Evolutionary conservation across 305 asterid genomes (phyloP).

Genomic region (Plantago coronopus): DNA sequence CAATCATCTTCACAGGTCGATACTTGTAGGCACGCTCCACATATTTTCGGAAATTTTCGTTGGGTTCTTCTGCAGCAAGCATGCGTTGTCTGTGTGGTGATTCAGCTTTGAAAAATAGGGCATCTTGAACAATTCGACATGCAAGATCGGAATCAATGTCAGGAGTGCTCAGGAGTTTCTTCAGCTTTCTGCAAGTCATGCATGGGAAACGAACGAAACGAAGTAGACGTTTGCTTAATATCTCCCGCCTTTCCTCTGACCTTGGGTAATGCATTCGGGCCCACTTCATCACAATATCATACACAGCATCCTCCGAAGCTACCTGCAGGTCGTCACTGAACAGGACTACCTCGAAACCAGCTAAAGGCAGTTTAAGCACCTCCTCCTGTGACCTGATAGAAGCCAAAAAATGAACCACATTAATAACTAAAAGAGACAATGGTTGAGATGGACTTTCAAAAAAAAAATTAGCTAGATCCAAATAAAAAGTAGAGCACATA

Average conservation of each 20-base stretch:
- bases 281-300: slow-evolving; percentile 70
- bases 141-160: slow-evolving; percentile 61
- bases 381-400: slow-evolving; percentile 60
- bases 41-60: slow-evolving; percentile 32
- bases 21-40: slow-evolving; percentile 73
- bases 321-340: slow-evolving; percentile 68
- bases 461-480: background rate
- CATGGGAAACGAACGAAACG: slow-evolving; percentile 70
- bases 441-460: background rate
- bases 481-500: too few species aligned
- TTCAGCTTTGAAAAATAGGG: slow-evolving; percentile 77
- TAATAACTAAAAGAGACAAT: slow-evolving; percentile 6
- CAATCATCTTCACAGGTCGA: slow-evolving; percentile 70
- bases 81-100: slow-evolving; percentile 60
- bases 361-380: slow-evolving; percentile 64
- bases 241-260: slow-evolving; percentile 54
- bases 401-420: slow-evolving; percentile 2
- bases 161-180: slow-evolving; percentile 53
- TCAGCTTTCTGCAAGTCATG: slow-evolving; percentile 78
- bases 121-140: slow-evolving; percentile 60
- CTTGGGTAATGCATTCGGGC: slow-evolving; percentile 59
- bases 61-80: slow-evolving; percentile 41
- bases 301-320: slow-evolving; percentile 78
- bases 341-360: slow-evolving; percentile 69
- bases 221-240: slow-evolving; percentile 52